These are phyloP conservation scores for Neobulgaria alba DNA, from an alignment of 2,329 filamentous ascomycete species.

Conservation along the genomic window DNA sequence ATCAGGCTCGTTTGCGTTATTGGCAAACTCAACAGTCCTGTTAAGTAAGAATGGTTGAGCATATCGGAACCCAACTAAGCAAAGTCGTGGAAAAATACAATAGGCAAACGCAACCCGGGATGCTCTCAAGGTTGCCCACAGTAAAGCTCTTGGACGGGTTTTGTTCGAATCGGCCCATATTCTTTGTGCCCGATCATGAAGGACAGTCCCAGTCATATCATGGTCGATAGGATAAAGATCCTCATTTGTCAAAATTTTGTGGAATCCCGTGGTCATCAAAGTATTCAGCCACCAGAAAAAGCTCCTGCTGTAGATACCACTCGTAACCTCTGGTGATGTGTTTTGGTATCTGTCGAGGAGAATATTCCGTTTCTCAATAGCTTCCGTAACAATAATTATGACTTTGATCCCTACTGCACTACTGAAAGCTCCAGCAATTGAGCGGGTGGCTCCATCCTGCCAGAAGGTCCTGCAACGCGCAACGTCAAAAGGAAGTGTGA, in stretches of 20 bases:
- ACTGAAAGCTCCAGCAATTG: conserved; percentile 31
- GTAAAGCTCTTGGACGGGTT: conserved; percentile 6
- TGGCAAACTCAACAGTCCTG: conserved; percentile 16
- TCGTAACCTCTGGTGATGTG: conserved; percentile 32
- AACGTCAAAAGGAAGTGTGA: conserved; percentile 22
- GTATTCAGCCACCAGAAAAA: conserved; percentile 34
- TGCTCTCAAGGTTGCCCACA: conserved; percentile 19
- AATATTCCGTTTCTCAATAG: conserved; percentile 31
- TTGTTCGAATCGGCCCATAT: conserved; percentile 13
- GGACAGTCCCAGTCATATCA: conserved; percentile 12
- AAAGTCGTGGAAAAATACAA: background rate
- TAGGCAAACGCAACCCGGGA: conserved; percentile 9
- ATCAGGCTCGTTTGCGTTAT: conserved; percentile 15
- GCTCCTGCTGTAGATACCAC: conserved; percentile 32
- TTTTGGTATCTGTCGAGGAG: conserved; percentile 25
- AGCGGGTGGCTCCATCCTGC: conserved; percentile 20
- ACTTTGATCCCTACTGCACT: conserved; percentile 31
- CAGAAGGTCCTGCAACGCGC: conserved; percentile 19
- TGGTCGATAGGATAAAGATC: conserved; percentile 32
- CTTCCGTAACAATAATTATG: conserved; percentile 30
- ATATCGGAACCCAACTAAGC: background rate
- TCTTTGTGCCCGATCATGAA: conserved; percentile 8
- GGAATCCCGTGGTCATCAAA: conserved; percentile 31
- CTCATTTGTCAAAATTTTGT: conserved; percentile 28
- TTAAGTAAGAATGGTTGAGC: conserved; percentile 23